Conservation (phyloP, 495 filamentous ascomycete genomes). For the Penicillium herquei region DNA sequence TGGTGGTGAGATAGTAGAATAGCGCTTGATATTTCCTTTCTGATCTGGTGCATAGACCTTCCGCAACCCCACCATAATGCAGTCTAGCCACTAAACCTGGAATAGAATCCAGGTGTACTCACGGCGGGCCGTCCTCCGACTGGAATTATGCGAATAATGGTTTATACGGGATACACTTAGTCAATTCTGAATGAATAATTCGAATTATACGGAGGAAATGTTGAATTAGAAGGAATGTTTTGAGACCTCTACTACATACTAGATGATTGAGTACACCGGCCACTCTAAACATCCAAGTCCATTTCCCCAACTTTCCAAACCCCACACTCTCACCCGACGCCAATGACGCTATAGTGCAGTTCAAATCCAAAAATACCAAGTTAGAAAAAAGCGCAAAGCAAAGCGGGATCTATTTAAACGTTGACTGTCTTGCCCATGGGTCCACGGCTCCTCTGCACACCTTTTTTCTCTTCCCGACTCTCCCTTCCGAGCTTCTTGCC, state of each 20-base stretch:
- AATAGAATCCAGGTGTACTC: no score
- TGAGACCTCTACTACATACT: background rate
- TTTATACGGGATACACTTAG: no score
- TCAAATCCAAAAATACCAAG: background rate
- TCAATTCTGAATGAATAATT: no score
- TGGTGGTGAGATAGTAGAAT: no score
- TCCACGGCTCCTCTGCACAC: conserved; percentile 10
- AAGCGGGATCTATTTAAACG: background rate
- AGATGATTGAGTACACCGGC: background rate
- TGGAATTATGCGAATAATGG: no score
- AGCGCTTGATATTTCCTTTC: no score
- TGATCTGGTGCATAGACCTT: no score
- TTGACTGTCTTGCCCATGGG: background rate
- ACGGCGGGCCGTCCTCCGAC: no score
- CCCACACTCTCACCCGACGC: conserved; percentile 5
- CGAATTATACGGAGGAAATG: background rate
- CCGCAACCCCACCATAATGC: no score
- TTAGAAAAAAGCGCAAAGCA: background rate
- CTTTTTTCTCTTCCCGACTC: conserved; percentile 2
- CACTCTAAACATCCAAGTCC: background rate
- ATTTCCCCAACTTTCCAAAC: conserved; percentile 3
- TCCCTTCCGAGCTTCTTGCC: conserved; percentile 8
- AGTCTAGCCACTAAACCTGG: no score
- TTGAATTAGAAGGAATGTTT: background rate
- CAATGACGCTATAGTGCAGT: conserved; percentile 18